Percentiles rank a stretch among this genome's conserved stretches.
Evolutionary conservation across 116 monocot species (phyloP).

Genomic region (Dioscorea cayenensis): DNA sequence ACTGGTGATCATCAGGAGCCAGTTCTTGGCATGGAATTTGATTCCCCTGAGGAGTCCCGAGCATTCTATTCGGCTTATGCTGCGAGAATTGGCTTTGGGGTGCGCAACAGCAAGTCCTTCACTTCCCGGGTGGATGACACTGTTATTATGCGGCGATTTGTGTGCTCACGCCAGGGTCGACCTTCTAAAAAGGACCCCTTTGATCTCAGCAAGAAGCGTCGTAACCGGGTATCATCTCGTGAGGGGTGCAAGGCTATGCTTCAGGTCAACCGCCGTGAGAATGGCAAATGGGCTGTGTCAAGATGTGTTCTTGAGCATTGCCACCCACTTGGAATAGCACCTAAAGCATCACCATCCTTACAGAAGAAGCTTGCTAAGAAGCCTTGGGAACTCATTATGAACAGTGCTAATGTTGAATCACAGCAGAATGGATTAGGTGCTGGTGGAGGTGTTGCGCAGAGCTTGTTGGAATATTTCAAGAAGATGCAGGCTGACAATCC

Average conservation of each 20-base stretch:
- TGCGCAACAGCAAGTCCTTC: conserved; percentile 88
- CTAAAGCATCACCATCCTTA: conserved; percentile 25
- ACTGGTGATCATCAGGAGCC: conserved; percentile 24
- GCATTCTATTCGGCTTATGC: conserved; percentile 73
- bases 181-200: conserved; percentile 85
- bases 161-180: conserved; percentile 85
- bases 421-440: conserved; percentile 63
- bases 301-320: conserved; percentile 68
- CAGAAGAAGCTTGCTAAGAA: conserved; percentile 66
- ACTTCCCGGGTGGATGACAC: conserved; percentile 82
- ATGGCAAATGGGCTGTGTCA: conserved; percentile 59
- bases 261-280: conserved; percentile 83
- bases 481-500: conserved; percentile 86
- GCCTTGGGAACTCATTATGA: conserved; percentile 52
- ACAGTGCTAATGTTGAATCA: conserved; percentile 7
- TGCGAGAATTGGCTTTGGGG: conserved; percentile 64
- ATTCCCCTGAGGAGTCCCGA: conserved; percentile 64
- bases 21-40: conserved; percentile 66
- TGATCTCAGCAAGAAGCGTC: conserved; percentile 76
- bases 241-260: conserved; percentile 94
- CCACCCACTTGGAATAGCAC: conserved; percentile 47
- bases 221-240: conserved; percentile 70
- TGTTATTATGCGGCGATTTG: conserved; percentile 89
- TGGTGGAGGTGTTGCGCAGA: conserved; percentile 86
- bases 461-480: conserved; percentile 87